These are phyloP conservation scores for Globisporangium paroecandrum DNA, from an alignment of 352 stramenopile species.

Conservation along the genomic window DNA sequence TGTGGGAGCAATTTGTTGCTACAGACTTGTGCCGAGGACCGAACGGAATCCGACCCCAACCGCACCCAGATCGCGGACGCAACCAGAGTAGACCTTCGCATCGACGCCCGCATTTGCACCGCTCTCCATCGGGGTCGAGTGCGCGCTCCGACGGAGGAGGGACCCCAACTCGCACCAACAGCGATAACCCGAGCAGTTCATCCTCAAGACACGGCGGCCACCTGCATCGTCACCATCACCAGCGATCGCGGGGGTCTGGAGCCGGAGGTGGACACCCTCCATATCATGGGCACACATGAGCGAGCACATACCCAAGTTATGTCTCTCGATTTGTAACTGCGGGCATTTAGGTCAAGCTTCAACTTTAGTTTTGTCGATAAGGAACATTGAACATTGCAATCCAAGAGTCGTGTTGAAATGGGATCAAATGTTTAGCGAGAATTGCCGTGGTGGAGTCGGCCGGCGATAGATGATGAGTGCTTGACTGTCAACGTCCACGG, in stretches of 20 bases:
- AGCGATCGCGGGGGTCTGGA: constrained; percentile 7
- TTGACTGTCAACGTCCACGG: neutral
- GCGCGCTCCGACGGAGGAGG: neutral
- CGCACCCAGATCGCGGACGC: constrained; percentile 8
- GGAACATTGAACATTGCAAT: neutral
- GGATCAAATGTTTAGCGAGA: neutral
- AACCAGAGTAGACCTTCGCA: constrained; percentile 12
- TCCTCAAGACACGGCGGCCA: constrained; percentile 11
- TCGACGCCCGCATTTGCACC: constrained; percentile 9
- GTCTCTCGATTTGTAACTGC: neutral
- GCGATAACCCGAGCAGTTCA: neutral
- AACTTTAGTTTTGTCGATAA: neutral
- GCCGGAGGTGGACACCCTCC: constrained; percentile 1
- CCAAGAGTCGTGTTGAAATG: neutral
- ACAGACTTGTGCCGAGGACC: constrained; percentile 3
- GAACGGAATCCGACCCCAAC: neutral
- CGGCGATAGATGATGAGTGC: neutral
- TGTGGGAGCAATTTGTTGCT: constrained; percentile 22
- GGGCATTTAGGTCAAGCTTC: neutral
- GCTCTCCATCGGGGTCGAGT: neutral
- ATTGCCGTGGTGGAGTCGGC: neutral
- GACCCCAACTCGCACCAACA: neutral
- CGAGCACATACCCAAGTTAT: neutral
- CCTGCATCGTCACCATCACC: constrained; percentile 16
- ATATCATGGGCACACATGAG: neutral